Evolutionary conservation across 148 eudicot species (phyloP).

Genomic region (Fagopyrum homotropicum): DNA sequence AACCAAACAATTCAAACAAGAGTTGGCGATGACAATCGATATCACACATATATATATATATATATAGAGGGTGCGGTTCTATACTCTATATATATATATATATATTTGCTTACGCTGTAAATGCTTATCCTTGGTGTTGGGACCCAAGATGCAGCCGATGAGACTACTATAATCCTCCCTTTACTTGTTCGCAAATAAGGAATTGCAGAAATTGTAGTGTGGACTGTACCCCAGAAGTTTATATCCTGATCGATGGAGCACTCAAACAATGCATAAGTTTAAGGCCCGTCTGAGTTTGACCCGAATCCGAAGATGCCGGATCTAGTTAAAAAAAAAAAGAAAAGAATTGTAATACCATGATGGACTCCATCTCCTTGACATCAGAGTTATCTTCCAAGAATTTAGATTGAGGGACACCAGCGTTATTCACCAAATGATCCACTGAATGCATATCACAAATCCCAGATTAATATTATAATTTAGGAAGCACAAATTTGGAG

Average conservation of each 20-base stretch:
- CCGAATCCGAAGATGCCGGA: no score
- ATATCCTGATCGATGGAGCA: background rate
- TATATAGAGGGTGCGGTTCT: no score
- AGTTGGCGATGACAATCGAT: no score
- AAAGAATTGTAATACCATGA: background rate
- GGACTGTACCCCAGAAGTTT: conserved; percentile 4
- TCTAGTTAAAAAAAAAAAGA: no score
- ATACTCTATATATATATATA: no score
- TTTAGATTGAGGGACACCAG: background rate
- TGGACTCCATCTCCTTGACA: background rate
- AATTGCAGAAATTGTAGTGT: background rate
- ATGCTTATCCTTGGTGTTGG: background rate
- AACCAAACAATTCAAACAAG: background rate
- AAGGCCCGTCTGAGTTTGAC: no score
- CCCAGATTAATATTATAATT: no score
- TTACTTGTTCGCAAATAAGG: background rate
- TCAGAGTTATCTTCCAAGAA: conserved; percentile 3
- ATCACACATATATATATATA: background rate
- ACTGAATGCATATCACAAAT: background rate
- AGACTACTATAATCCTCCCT: conserved; percentile 5
- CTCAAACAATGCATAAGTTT: background rate
- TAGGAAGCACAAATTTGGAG: no score
- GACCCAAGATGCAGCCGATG: background rate
- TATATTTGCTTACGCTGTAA: background rate
- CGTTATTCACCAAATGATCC: background rate